These are phyloP conservation scores for Wallacemonas rigidus DNA, from an alignment of 208 protist species.

Conservation along the genomic window DNA sequence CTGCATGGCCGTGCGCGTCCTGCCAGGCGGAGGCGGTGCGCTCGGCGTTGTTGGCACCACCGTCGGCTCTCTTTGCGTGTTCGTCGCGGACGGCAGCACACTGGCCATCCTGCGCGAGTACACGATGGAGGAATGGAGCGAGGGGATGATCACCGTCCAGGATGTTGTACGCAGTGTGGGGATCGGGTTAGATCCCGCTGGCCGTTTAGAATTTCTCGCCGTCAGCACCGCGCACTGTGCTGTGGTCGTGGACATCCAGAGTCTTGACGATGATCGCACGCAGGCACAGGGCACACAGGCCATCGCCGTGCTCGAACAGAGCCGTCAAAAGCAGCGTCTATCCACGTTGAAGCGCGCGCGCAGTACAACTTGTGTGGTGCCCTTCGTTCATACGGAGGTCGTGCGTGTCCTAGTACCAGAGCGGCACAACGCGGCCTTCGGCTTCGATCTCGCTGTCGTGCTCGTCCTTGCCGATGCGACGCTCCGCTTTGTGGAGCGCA, in stretches of 20 bases:
- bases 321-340: slow-evolving; percentile 9
- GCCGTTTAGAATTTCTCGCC: slow-evolving; percentile 59
- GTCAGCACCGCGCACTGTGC: slow-evolving; percentile 45
- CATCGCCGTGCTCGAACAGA: slow-evolving; percentile 35
- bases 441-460: slow-evolving; percentile 65
- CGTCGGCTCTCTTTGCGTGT: slow-evolving; percentile 43
- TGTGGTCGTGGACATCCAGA: slow-evolving; percentile 46
- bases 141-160: slow-evolving; percentile 26
- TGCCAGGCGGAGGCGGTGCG: slow-evolving; percentile 43
- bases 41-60: slow-evolving; percentile 67
- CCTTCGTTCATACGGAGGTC: slow-evolving; percentile 45
- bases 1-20: slow-evolving; percentile 31
- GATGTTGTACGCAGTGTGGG: slow-evolving; percentile 48
- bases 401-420: slow-evolving; percentile 61
- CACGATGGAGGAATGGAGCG: slow-evolving; percentile 28
- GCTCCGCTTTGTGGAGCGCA: slow-evolving; percentile 63
- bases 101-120: slow-evolving; percentile 44
- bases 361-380: slow-evolving; percentile 38
- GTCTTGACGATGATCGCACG: slow-evolving; percentile 24
- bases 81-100: slow-evolving; percentile 40
- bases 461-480: slow-evolving; percentile 56
- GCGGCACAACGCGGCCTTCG: slow-evolving; percentile 51
- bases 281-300: slow-evolving; percentile 32
- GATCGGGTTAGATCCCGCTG: slow-evolving; percentile 64
- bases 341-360: slow-evolving; percentile 15